Evolutionary conservation across 2,329 filamentous ascomycete species (phyloP).

Genomic region (Apiospora koreana): DNA sequence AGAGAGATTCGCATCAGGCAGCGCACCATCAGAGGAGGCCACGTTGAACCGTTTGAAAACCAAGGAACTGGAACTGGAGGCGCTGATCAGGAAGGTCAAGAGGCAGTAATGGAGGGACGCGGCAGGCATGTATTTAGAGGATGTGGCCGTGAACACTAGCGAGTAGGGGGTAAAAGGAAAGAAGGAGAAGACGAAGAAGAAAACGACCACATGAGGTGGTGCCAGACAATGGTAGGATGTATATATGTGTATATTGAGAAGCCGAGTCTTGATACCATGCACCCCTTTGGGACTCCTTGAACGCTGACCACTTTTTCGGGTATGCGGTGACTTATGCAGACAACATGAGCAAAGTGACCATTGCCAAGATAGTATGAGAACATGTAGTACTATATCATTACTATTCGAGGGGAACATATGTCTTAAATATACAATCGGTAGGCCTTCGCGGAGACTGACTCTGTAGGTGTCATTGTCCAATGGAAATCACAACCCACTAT

Average conservation of each 20-base stretch:
- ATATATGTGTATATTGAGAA: not conserved
- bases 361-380: not conserved
- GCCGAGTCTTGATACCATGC: not conserved
- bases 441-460: not conserved
- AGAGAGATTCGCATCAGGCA: constrained; percentile 3
- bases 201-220: not conserved
- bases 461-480: not conserved
- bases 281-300: not conserved
- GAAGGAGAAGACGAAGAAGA: not conserved
- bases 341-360: not conserved
- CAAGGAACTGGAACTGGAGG: not conserved
- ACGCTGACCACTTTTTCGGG: not conserved
- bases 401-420: not conserved
- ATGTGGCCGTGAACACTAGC: not conserved
- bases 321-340: not conserved
- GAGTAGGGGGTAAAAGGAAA: not conserved
- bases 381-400: not conserved
- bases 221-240: not conserved
- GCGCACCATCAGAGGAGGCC: not conserved
- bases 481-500: not conserved
- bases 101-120: not conserved
- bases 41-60: not conserved
- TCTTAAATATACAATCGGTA: not conserved
- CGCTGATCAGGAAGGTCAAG: not conserved
- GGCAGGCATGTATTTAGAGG: not conserved